These are phyloP conservation scores for Beauveria asiatica DNA, from an alignment of 2,329 filamentous ascomycete genomes.

Conservation along the genomic window DNA sequence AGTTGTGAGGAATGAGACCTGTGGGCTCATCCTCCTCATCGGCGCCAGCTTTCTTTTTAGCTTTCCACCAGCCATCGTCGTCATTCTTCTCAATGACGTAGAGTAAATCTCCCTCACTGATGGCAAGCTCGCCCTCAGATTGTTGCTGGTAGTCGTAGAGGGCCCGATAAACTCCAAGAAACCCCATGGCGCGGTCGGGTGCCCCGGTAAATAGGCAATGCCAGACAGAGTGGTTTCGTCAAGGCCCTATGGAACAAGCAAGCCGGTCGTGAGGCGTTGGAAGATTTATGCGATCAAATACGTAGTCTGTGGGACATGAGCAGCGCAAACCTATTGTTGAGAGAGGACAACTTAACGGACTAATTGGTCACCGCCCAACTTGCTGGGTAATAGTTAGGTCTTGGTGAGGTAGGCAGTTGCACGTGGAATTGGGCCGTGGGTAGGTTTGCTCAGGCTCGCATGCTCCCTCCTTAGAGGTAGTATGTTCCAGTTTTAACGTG, in stretches of 20 bases:
- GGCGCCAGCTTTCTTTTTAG: constrained; percentile 76
- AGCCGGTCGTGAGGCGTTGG: not conserved
- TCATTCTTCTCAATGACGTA: constrained; percentile 77
- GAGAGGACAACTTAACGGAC: not conserved
- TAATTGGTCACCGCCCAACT: not conserved
- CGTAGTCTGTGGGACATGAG: not conserved
- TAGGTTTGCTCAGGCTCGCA: not conserved
- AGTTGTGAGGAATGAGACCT: constrained; percentile 87
- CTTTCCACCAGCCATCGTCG: constrained; percentile 87
- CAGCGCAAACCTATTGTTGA: not conserved
- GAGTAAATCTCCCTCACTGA: constrained; percentile 78
- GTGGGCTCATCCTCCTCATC: constrained; percentile 88
- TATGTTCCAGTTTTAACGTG: constrained; percentile 11
- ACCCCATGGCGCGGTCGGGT: constrained; percentile 57
- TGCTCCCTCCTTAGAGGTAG: not conserved
- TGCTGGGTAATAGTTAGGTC: not conserved
- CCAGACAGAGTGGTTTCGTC: not conserved
- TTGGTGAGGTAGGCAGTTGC: constrained; percentile 6
- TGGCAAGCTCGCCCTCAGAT: constrained; percentile 74
- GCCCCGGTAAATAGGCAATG: not conserved
- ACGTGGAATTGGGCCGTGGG: not conserved
- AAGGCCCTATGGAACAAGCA: not conserved
- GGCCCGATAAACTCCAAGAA: constrained; percentile 83
- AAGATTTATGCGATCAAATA: not conserved
- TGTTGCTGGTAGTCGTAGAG: constrained; percentile 90